These are phyloP conservation scores for Zarea fungicola DNA, from an alignment of 2,329 filamentous ascomycete species.

Conservation along the genomic window DNA sequence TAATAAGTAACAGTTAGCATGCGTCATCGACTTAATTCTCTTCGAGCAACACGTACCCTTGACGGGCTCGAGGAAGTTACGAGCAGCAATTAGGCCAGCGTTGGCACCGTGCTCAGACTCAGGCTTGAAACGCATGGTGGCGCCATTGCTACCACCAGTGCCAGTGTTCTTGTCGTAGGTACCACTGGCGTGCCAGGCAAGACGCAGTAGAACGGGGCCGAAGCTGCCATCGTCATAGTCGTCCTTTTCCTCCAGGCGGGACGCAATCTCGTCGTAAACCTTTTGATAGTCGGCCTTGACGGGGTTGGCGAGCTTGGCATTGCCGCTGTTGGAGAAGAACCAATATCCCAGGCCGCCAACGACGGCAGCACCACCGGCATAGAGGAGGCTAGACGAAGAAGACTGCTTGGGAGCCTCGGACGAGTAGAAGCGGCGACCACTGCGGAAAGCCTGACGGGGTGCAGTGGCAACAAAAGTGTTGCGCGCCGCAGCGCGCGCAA, in stretches of 20 bases:
- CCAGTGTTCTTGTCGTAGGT: conserved; percentile 85
- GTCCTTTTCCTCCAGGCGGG: conserved; percentile 76
- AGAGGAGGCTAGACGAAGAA: conserved; percentile 45
- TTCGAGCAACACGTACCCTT: conserved; percentile 54
- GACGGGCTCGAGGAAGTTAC: conserved; percentile 88
- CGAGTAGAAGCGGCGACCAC: conserved; percentile 74
- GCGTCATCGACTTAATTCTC: neutral
- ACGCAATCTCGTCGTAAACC: conserved; percentile 85
- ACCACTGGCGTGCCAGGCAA: conserved; percentile 91
- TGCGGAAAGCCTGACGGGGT: conserved; percentile 64
- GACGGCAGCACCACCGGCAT: conserved; percentile 52
- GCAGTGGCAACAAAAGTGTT: conserved; percentile 54
- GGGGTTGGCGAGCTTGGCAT: conserved; percentile 60
- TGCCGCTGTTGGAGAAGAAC: conserved; percentile 54
- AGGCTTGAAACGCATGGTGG: conserved; percentile 91
- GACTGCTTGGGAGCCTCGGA: conserved; percentile 56
- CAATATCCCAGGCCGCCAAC: conserved; percentile 62
- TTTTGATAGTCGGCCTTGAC: conserved; percentile 88
- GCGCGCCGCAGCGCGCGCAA: conserved; percentile 51
- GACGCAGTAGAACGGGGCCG: conserved; percentile 80
- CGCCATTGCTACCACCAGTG: conserved; percentile 92
- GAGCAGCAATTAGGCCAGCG: conserved; percentile 77
- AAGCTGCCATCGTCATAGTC: conserved; percentile 97
- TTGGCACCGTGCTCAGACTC: conserved; percentile 92
- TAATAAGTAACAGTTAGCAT: conserved; percentile 17